Percentiles rank a stretch among this genome's conserved stretches.
Conservation (phyloP, 805 yeast species). For the Diddensiella transvaalensis region DNA sequence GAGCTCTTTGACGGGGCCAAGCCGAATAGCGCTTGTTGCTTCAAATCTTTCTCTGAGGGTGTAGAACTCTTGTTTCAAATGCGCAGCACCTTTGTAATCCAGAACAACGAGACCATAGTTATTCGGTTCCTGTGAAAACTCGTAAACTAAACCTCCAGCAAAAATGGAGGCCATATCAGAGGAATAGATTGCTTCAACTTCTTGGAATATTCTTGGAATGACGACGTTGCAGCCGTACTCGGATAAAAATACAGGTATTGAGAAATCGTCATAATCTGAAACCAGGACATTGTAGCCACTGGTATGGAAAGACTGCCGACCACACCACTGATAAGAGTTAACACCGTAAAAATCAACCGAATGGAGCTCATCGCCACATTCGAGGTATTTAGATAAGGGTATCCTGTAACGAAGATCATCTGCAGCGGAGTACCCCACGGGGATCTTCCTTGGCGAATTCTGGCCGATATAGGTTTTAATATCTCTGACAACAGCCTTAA, state of each 20-base stretch:
- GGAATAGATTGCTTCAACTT: conserved; percentile 66
- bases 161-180: conserved; percentile 68
- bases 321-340: conserved; percentile 82
- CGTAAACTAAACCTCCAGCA: conserved; percentile 83
- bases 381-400: conserved; percentile 74
- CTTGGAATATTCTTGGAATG: conserved; percentile 74
- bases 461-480: conserved; percentile 64
- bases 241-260: conserved; percentile 80
- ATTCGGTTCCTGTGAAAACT: conserved; percentile 73
- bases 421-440: conserved; percentile 96
- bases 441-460: conserved; percentile 63
- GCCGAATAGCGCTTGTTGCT: background rate
- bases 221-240: conserved; percentile 91
- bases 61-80: conserved; percentile 48
- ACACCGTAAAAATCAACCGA: conserved; percentile 73
- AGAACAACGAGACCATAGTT: conserved; percentile 72
- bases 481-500: conserved; percentile 78
- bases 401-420: conserved; percentile 79
- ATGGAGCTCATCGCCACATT: conserved; percentile 59
- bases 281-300: conserved; percentile 76
- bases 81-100: conserved; percentile 40
- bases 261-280: conserved; percentile 60
- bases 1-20: conserved; percentile 6
- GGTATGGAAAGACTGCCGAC: conserved; percentile 73
- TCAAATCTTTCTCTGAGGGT: conserved; percentile 37